Percentiles rank a stretch among this genome's conserved stretches.
Conservation (phyloP, 2,329 filamentous ascomycete genomes). For the Colletotrichum simmondsii region DNA sequence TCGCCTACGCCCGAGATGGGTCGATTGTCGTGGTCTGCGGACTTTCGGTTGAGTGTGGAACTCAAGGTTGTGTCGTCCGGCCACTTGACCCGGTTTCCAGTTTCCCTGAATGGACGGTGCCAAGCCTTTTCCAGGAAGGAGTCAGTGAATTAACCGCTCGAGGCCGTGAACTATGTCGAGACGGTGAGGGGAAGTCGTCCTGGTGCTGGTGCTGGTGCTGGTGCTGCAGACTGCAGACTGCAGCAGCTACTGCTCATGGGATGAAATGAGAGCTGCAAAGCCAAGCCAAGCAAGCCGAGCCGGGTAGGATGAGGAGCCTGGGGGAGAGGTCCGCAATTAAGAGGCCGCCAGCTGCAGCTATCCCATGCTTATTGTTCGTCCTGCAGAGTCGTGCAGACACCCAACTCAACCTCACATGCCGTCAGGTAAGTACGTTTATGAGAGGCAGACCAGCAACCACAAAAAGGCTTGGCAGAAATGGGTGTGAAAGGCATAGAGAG, state of each 20-base stretch:
- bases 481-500: constrained; percentile 3
- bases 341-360: constrained; percentile 34
- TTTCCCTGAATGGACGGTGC: constrained; percentile 22
- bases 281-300: constrained; percentile 13
- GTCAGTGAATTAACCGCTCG: constrained; percentile 22
- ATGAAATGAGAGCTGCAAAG: constrained; percentile 14
- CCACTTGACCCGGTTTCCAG: constrained; percentile 22
- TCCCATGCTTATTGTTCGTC: constrained; percentile 13
- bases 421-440: not conserved
- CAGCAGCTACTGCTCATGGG: not conserved
- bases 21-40: constrained; percentile 21
- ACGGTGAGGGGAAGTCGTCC: constrained; percentile 20
- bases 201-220: not conserved
- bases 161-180: constrained; percentile 10
- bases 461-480: not conserved
- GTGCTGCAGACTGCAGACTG: too few species aligned
- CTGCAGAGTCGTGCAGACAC: constrained; percentile 30
- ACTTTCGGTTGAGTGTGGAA: constrained; percentile 10
- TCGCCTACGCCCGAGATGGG: constrained; percentile 16
- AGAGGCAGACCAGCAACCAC: constrained; percentile 9
- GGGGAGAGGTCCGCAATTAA: constrained; percentile 30
- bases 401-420: constrained; percentile 24
- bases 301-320: constrained; percentile 4
- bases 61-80: constrained; percentile 17
- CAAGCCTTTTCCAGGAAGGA: constrained; percentile 29